phyloP scores from a whole-genome alignment of 306 rosid species.

The Hippophae rhamnoides region DNA sequence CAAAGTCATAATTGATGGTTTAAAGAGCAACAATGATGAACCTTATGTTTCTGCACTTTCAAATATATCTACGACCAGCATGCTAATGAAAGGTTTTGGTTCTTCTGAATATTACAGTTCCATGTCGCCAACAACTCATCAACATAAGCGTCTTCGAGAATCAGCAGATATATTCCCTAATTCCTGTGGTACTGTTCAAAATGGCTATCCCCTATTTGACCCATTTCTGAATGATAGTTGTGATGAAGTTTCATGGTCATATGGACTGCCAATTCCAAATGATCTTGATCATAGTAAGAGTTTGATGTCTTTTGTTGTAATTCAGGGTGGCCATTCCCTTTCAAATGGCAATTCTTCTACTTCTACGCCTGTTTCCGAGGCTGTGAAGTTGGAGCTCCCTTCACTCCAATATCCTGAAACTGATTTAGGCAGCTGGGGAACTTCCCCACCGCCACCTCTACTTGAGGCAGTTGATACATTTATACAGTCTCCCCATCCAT shows the following conservation, averaged over 20 bases:
- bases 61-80: slow-evolving; percentile 33
- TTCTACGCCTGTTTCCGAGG: slow-evolving; percentile 64
- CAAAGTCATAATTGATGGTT: slow-evolving; percentile 44
- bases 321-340: slow-evolving; percentile 66
- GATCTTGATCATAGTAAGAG: slow-evolving; percentile 47
- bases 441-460: slow-evolving; percentile 50
- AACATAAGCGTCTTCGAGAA: slow-evolving; percentile 56
- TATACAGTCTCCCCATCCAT: slow-evolving; percentile 49
- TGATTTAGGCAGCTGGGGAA: slow-evolving; percentile 77
- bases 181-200: slow-evolving; percentile 33
- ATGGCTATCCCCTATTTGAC: slow-evolving; percentile 36
- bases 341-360: slow-evolving; percentile 88
- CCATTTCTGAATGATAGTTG: slow-evolving; percentile 35
- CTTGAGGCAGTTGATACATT: slow-evolving; percentile 67
- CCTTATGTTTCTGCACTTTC: slow-evolving; percentile 46
- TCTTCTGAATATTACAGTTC: slow-evolving; percentile 52
- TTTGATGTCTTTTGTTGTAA: slow-evolving; percentile 32
- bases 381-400: slow-evolving; percentile 99
- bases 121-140: slow-evolving; percentile 39
- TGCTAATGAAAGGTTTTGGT: slow-evolving; percentile 51
- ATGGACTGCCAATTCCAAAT: slow-evolving; percentile 38
- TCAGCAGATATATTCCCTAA: slow-evolving; percentile 42
- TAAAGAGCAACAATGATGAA: slow-evolving; percentile 44
- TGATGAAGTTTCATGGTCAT: slow-evolving; percentile 38
- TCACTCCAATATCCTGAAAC: slow-evolving; percentile 97